Evolutionary conservation across 352 stramenopile genomes (phyloP).

Genomic region (Phytophthora colocasiae): DNA sequence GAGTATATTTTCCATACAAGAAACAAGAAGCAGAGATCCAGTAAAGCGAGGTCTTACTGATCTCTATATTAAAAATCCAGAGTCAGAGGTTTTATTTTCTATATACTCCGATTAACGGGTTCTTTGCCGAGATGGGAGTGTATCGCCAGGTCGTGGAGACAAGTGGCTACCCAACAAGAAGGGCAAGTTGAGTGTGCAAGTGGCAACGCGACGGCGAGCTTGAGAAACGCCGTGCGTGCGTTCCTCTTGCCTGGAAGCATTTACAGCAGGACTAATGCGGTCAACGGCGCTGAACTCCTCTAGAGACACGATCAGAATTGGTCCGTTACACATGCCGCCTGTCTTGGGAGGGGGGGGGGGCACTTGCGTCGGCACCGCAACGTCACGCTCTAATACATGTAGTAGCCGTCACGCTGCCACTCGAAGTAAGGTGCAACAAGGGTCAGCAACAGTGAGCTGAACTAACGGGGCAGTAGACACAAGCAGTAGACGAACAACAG

Average conservation of each 20-base stretch:
- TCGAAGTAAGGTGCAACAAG: slow-evolving; percentile 61
- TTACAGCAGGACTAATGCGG: slow-evolving; percentile 1
- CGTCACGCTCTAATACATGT: slow-evolving; percentile 27
- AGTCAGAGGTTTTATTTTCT: slow-evolving; percentile 4
- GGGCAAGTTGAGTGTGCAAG: slow-evolving; percentile 13
- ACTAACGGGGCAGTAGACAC: slow-evolving; percentile 34
- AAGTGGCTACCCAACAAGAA: slow-evolving; percentile 21
- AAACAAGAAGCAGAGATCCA: background rate
- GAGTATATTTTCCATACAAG: background rate
- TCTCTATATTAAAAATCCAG: slow-evolving; percentile 6
- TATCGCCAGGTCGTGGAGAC: slow-evolving; percentile 30
- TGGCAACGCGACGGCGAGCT: slow-evolving; percentile 17
- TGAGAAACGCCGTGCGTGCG: slow-evolving; percentile 35
- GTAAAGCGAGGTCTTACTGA: background rate
- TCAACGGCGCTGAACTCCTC: background rate
- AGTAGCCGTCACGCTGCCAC: slow-evolving; percentile 41
- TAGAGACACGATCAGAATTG: slow-evolving; percentile 12
- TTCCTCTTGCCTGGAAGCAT: background rate
- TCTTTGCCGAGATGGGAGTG: slow-evolving; percentile 13
- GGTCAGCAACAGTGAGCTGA: slow-evolving; percentile 57
- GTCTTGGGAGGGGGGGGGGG: slow-evolving; percentile 3
- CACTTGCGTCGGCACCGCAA: slow-evolving; percentile 8
- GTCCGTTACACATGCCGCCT: slow-evolving; percentile 36
- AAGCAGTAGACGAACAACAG: slow-evolving; percentile 21
- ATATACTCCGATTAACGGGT: background rate